phyloP scores from a whole-genome alignment of 495 filamentous ascomycete species.

The Aspergillus hancockii region DNA sequence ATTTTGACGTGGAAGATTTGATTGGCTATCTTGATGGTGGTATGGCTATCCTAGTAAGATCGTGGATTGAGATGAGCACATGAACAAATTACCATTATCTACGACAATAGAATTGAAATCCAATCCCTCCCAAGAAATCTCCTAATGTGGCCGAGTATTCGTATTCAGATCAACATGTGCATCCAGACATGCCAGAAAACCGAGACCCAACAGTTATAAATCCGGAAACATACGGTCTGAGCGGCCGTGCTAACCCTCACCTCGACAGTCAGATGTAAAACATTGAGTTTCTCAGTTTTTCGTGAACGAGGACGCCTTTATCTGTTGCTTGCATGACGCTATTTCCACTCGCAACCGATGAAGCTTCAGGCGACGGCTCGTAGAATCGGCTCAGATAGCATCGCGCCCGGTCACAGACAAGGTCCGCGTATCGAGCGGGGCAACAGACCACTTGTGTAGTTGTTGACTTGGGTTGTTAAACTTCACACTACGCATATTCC shows the following conservation, averaged over 20 bases:
- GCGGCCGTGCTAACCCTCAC: background rate
- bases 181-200: background rate
- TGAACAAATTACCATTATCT: background rate
- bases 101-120: background rate
- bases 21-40: background rate
- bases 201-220: background rate
- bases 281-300: background rate
- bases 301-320: background rate
- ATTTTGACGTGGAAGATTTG: background rate
- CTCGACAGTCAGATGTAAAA: background rate
- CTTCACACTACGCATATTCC: background rate
- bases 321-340: background rate
- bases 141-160: background rate
- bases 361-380: constrained; percentile 43
- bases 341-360: background rate
- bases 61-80: background rate
- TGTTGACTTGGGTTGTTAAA: background rate
- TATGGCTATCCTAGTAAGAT: background rate
- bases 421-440: constrained; percentile 81
- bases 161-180: background rate
- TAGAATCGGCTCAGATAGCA: constrained; percentile 46
- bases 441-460: constrained; percentile 53
- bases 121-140: too few relatives aligned
- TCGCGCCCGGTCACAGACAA: constrained; percentile 70
- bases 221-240: too few relatives aligned